A percentile compares a stretch with the other conserved stretches of the same genome.
phyloP scores from a whole-genome alignment of 2,329 filamentous ascomycete genomes.

The Arachnomyces sp. region DNA sequence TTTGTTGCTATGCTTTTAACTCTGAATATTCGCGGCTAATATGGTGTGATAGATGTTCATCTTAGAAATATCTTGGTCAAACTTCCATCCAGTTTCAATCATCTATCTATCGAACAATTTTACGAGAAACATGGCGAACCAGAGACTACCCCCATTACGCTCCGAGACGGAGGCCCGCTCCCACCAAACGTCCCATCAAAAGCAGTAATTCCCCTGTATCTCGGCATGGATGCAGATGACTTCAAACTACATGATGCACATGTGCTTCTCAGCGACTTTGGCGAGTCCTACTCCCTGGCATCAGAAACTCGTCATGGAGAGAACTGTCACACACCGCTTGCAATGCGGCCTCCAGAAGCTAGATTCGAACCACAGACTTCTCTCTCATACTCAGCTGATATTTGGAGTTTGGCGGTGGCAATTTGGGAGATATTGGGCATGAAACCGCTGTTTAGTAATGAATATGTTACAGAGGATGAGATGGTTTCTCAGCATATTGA shows the following conservation, averaged over 20 bases:
- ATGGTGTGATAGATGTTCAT: no score
- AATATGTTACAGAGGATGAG: constrained; percentile 12
- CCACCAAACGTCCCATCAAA: constrained; percentile 11
- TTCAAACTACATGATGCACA: constrained; percentile 16
- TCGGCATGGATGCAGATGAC: constrained; percentile 16
- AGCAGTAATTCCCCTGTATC: constrained; percentile 8
- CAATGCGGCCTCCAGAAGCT: constrained; percentile 11
- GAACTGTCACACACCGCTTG: constrained; percentile 13
- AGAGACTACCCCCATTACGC: constrained; percentile 10
- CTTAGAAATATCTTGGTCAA: no score
- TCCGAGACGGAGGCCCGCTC: constrained; percentile 11
- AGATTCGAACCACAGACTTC: no score
- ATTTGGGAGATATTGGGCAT: constrained; percentile 19
- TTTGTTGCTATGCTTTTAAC: constrained; percentile 4
- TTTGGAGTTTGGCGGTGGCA: no score
- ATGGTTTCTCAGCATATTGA: constrained; percentile 17
- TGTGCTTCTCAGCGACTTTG: constrained; percentile 21
- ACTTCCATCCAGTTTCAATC: constrained; percentile 5
- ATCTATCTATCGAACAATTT: constrained; percentile 14
- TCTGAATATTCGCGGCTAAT: constrained; percentile 1
- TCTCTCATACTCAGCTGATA: constrained; percentile 10
- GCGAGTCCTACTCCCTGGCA: constrained; percentile 18
- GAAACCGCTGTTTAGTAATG: constrained; percentile 15
- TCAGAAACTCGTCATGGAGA: constrained; percentile 14
- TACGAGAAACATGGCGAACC: constrained; percentile 14